Evolutionary conservation across 2,329 filamentous ascomycete genomes (phyloP), one percentile per base, ranked within the genome.

Genomic region (Mollisia scopiformis): DNA sequence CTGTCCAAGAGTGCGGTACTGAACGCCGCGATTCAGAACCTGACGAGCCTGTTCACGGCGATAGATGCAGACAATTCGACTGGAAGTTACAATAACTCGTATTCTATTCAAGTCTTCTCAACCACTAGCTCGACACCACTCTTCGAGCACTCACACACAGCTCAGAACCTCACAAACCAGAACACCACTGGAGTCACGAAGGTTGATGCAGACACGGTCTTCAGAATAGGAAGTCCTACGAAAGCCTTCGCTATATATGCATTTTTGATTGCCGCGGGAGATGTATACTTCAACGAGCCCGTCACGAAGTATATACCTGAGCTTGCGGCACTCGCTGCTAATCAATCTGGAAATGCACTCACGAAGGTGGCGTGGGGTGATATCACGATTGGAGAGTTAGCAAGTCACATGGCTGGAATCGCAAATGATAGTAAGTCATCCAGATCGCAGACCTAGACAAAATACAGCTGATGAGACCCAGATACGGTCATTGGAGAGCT

Each of bases 191-290:
- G 58, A 14, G 53, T 56, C 21, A 56, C 46, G 6, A 46, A 30
- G 14, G 59, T 58, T 6, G 55, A 62, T 35, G 13, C 52, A 21
- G 30, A 79, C 53, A 77, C 71, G 0, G 66, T 78, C 23, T 82
- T 76, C 66, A 69, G 74, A 1, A 66, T 78, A 11, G 75, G 72
- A 13, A 81, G 79, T 62, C 70, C 81, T 11, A 77, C 77, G n/a
- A 81, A 82, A 65, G 63, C 79, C 5, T 76, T 78, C 58, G 78
- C 75, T 8, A 73, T 80, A 1, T 78, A 76, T 55, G 71, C 72
- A 6, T 77, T 76, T 62, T 69, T 81, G 16, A 68, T 72, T 6
- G 73, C 77, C 53, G 71, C 70, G 23, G 77, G 79, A 1, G 74
- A 77, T 55, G 59, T 66, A 11, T 65, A 72, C 41, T 79, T 76